Evolutionary conservation across 164 flowering plant genomes (phyloP), one percentile per base, ranked within the genome.

Genomic region (Liquidambar formosana): DNA sequence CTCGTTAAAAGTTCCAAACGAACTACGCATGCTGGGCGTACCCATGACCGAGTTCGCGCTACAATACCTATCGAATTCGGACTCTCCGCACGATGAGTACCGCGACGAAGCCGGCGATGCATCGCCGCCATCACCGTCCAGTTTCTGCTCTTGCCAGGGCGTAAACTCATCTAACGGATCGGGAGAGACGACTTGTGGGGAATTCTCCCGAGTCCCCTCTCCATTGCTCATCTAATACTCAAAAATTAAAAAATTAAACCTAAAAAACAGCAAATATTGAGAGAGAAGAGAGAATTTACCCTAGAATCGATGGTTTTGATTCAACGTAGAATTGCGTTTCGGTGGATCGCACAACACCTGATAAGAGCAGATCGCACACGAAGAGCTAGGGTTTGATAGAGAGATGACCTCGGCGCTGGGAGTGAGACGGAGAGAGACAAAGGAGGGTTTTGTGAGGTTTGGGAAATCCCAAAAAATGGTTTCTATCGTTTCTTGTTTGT

Each of bases 31-130:
- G 68, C 95, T 91, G 5, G 97, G 85, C 8, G 94, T 85, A 4
- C 93, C 97, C 81, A 88, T 80, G 1, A 71, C 80, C 8, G 98
- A 94, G 74, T 90, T 87, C 16, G 96, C 95, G 67, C 96, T 90
- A 71, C 95, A 94, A 27, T 92, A 94, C 64, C 89, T 83, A 41
- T 89, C 98, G 51, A 83, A 84, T 75, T 92, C 95, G 18, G 96
- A 88, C 61, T 87, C 98, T 15, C 86, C 96, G 23, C 90, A 86
- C 8, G 95, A 90, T 0, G 93, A 89, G 69, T 83, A 89, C 23
- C 69, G 72, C 5, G 91, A 84, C 4, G 79, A 77, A 48, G 63
- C 61, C 0, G 81, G 75, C 8, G 83, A 74, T 19, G 44, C 79
- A 52, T 68, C 83, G 18, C 69, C 78, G 18, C 65, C 81, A 23